Evolutionary conservation across 345 rosid species (phyloP), one percentile per base, ranked within the genome.

Genomic region (Euphorbia peplus): DNA sequence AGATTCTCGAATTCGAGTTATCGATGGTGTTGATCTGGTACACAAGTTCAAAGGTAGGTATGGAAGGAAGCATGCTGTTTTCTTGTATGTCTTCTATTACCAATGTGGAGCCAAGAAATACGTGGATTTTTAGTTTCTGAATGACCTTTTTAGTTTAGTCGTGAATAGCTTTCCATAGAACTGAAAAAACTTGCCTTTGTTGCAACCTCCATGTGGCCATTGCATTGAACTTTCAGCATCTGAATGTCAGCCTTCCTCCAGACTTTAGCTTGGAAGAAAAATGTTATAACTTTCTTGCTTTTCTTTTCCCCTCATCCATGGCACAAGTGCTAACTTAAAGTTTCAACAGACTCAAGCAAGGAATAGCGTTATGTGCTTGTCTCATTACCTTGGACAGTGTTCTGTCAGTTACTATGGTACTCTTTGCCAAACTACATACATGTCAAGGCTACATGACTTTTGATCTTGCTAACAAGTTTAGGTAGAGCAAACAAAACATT

Each of bases 1-100:
- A 14, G 99, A 95, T 85, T 95, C 97, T 53, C 85, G 97, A 78
- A 66, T 88, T 69, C 93, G 96, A 64, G 90, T 90, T 78, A 81
- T 95, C 72, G 88, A 91, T 71, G 90, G 90, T 32, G 73, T 77
- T 67, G 96, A 95, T 79, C 79, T 95, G 64, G 86, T 90, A 41
- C 90, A 90, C 83, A 95, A 91, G 77, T 84, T 90, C 71, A 95
- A 90, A 86, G 99, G 99, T 95, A 72, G 76, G 80, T 70, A 60
- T 68, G 25, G 37, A 10, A 51, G 25, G 37, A 10, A 51, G 52
- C 52, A 35, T 41, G 8, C 35, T 30, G 4, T 68, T 68, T 58
- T 26, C 46, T 25, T 39, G 55, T 24, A 37, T 25, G 15, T 24
- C 29, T 3, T 18, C 12, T 6, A 16, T 2, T 55, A 11, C 50